phyloP scores from a whole-genome alignment of 768 basidiomycete genomes.

The Suillus subluteus region DNA sequence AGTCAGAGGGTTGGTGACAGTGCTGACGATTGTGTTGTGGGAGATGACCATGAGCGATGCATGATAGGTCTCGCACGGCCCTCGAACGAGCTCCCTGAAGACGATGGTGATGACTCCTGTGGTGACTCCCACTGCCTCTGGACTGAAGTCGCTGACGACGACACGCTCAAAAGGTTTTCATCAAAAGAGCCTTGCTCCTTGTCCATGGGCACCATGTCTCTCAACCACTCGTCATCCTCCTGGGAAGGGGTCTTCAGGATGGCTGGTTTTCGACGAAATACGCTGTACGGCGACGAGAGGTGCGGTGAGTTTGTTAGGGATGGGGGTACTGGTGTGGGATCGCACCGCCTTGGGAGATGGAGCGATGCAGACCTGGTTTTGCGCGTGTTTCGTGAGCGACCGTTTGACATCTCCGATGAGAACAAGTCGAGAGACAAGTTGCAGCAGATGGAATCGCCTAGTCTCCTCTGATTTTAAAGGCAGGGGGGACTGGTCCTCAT shows the following conservation, averaged over 20 bases:
- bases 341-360: slow-evolving; percentile 27
- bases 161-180: background rate
- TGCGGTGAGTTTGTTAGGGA: slow-evolving; percentile 58
- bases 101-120: slow-evolving; percentile 23
- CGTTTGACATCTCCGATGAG: background rate
- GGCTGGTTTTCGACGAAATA: slow-evolving; percentile 45
- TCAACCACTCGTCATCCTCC: slow-evolving; percentile 62
- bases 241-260: slow-evolving; percentile 45
- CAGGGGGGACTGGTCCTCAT: background rate
- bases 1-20: background rate
- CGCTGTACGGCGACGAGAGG: slow-evolving; percentile 52
- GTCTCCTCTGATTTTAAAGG: background rate
- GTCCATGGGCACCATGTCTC: slow-evolving; percentile 58
- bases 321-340: slow-evolving; percentile 58
- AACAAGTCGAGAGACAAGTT: background rate
- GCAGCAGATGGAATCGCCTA: background rate
- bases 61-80: slow-evolving; percentile 19
- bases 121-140: slow-evolving; percentile 18
- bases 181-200: slow-evolving; percentile 2
- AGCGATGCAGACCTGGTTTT: slow-evolving; percentile 27
- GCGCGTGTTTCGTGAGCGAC: background rate
- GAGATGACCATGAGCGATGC: slow-evolving; percentile 28
- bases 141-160: background rate
- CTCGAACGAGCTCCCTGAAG: slow-evolving; percentile 23
- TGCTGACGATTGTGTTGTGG: background rate